phyloP scores from a whole-genome alignment of 371 early-diverging fungal species.

The Rhizopus delemar region DNA sequence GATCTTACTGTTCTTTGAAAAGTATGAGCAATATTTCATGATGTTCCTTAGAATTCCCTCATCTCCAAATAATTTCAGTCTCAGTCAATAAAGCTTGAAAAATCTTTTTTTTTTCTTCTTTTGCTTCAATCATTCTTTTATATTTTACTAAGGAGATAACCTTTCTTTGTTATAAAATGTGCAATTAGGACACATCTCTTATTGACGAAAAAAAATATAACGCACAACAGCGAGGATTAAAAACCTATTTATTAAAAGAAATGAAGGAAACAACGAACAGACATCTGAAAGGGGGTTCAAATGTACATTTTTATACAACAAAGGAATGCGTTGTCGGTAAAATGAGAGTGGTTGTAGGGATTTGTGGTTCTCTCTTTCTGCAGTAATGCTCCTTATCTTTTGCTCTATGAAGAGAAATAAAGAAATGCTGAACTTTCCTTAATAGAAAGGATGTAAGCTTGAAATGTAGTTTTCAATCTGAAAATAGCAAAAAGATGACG shows the following conservation, averaged over 20 bases:
- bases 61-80: no score
- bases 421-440: background rate
- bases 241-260: background rate
- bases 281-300: background rate
- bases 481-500: background rate
- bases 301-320: background rate
- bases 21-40: no score
- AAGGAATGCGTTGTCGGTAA: background rate
- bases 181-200: no score
- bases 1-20: no score
- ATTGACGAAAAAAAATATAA: no score
- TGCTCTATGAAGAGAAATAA: background rate
- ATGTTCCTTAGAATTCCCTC: no score
- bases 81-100: no score
- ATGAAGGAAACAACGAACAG: background rate
- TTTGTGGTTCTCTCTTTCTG: background rate
- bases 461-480: constrained; percentile 4
- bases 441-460: constrained; percentile 1
- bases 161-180: no score
- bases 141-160: no score
- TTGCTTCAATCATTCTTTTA: no score
- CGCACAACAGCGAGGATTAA: no score
- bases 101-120: no score
- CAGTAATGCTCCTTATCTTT: background rate
- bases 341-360: background rate